Conservation (phyloP, 495 filamentous ascomycete species). For the Hypoxylon trugodes region DNA sequence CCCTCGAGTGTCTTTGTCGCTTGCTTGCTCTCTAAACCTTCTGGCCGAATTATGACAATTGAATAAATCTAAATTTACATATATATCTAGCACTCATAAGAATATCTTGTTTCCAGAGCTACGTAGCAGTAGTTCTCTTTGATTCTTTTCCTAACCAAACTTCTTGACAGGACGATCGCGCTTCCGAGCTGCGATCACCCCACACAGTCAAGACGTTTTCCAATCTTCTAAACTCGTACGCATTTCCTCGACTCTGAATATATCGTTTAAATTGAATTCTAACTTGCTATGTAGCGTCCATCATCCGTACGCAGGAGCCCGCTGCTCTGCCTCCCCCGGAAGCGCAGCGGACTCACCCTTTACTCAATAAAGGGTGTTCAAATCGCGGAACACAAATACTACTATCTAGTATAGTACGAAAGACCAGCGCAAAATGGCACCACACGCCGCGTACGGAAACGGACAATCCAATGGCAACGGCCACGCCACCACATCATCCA, state of each 20-base stretch:
- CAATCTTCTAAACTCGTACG: slow-evolving; percentile 89
- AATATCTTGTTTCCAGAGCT: not conserved
- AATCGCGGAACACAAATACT: slow-evolving; percentile 42
- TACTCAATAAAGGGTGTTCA: slow-evolving; percentile 63
- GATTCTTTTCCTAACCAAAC: slow-evolving; percentile 13
- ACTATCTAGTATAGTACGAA: slow-evolving; percentile 5
- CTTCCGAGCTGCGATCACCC: slow-evolving; percentile 62
- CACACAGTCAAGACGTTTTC: slow-evolving; percentile 84
- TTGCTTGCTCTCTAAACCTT: not conserved
- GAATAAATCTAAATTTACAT: not conserved
- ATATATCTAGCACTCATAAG: not conserved
- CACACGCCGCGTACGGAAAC: slow-evolving; percentile 88
- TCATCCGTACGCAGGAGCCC: slow-evolving; percentile 97
- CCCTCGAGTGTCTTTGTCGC: slow-evolving; percentile 3
- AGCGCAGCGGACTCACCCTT: slow-evolving; percentile 81
- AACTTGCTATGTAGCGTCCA: slow-evolving; percentile 69
- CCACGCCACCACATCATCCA: slow-evolving; percentile 49
- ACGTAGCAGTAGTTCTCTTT: slow-evolving; percentile 2
- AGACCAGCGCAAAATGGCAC: slow-evolving; percentile 74
- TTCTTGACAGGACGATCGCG: slow-evolving; percentile 57
- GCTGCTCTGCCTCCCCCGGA: slow-evolving; percentile 89
- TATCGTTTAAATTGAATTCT: slow-evolving; percentile 11
- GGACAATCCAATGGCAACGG: slow-evolving; percentile 51
- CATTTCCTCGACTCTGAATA: slow-evolving; percentile 14
- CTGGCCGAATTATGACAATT: not conserved